These are phyloP conservation scores for Talaromyces sp. DNA, from an alignment of 2,329 filamentous ascomycete genomes.

Conservation along the genomic window DNA sequence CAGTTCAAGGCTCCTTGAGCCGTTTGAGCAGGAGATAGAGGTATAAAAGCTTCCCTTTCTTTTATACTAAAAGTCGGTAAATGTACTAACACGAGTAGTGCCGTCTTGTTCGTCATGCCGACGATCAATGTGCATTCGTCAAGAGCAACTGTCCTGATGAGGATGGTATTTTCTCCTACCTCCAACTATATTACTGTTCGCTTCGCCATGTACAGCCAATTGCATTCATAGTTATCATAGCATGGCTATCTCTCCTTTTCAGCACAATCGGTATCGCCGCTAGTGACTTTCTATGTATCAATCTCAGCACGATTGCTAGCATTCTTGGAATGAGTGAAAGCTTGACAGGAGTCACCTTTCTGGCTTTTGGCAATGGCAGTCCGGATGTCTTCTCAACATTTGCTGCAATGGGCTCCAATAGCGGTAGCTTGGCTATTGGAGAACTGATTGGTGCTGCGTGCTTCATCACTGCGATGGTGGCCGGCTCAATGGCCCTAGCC, in stretches of 20 bases:
- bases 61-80: not conserved
- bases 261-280: conserved; percentile 96
- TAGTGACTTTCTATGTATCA: conserved; percentile 97
- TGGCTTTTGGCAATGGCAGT: conserved; percentile 96
- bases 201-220: conserved; percentile 67
- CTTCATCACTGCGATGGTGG: conserved; percentile 95
- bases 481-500: conserved; percentile 96
- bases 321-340: conserved; percentile 93
- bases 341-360: conserved; percentile 90
- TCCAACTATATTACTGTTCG: conserved; percentile 85
- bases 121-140: conserved; percentile 85
- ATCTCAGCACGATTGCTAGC: conserved; percentile 86
- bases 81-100: conserved; percentile 54
- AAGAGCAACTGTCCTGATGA: conserved; percentile 79
- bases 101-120: conserved; percentile 70
- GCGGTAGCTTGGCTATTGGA: conserved; percentile 92
- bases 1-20: not conserved
- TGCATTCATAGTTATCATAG: conserved; percentile 73
- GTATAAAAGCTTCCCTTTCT: not conserved
- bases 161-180: conserved; percentile 83
- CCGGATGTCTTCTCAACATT: conserved; percentile 99
- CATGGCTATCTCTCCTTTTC: conserved; percentile 88
- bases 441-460: conserved; percentile 92
- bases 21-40: conserved; percentile 14
- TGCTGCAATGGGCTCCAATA: conserved; percentile 94